A percentile compares a stretch with the other conserved stretches of the same genome.
Evolutionary conservation across 2,329 filamentous ascomycete species (phyloP).

Genomic region (Keithomyces neogunnii): DNA sequence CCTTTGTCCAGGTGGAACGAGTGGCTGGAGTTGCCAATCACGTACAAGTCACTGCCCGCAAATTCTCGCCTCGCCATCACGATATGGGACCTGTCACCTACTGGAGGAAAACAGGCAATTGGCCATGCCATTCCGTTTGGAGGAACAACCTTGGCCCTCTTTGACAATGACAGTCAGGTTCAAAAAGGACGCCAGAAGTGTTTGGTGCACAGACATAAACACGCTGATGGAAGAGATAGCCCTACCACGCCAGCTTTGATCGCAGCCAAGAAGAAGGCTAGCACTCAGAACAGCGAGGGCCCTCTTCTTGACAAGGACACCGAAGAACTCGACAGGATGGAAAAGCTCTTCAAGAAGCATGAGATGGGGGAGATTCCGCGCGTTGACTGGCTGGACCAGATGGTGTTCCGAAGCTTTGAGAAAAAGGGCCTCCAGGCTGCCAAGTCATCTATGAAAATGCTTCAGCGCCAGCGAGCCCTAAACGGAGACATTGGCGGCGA

Average conservation of each 20-base stretch:
- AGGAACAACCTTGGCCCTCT: conserved; percentile 85
- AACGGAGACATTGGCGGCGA: conserved; percentile 27
- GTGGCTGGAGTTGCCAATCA: conserved; percentile 83
- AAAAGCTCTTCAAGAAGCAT: conserved; percentile 90
- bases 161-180: conserved; percentile 84
- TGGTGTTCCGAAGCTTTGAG: conserved; percentile 86
- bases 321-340: conserved; percentile 83
- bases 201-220: conserved; percentile 69
- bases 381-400: conserved; percentile 90
- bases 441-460: conserved; percentile 52
- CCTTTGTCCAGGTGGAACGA: conserved; percentile 68
- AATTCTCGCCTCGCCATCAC: conserved; percentile 86
- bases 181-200: conserved; percentile 92
- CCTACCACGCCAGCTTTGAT: conserved; percentile 66
- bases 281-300: conserved; percentile 38
- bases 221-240: conserved; percentile 76
- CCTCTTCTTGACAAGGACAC: conserved; percentile 56
- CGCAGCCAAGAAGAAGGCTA: conserved; percentile 45
- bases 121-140: conserved; percentile 85
- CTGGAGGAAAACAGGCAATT: conserved; percentile 59
- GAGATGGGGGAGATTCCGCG: conserved; percentile 94
- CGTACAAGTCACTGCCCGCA: conserved; percentile 72
- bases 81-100: conserved; percentile 86
- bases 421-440: conserved; percentile 61
- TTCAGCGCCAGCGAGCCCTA: conserved; percentile 37